Conservation (phyloP, 1,284 basidiomycete genomes). For the Cutaneotrichosporon dermatis region DNA sequence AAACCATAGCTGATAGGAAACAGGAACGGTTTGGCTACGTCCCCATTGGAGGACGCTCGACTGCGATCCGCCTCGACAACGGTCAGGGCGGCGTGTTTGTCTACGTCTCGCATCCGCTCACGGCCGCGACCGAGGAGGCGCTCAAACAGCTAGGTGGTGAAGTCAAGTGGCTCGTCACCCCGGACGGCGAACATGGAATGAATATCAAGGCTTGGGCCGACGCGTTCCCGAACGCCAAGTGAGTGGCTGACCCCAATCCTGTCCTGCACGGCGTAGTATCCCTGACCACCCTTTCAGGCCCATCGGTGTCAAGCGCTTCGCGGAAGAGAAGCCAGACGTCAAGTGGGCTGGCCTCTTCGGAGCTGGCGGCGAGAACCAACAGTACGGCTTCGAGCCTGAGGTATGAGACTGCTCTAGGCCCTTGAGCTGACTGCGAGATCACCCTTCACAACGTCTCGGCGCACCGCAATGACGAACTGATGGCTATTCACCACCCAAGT, state of each 20-base stretch:
- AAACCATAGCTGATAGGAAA: too few relatives aligned
- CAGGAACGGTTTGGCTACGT: slow-evolving; percentile 60
- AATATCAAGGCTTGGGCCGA: slow-evolving; percentile 51
- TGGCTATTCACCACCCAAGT: slow-evolving; percentile 74
- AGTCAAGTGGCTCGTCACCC: slow-evolving; percentile 60
- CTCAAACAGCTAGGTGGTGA: slow-evolving; percentile 65
- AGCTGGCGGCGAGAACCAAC: slow-evolving; percentile 40
- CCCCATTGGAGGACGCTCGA: slow-evolving; percentile 75
- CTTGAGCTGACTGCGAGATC: slow-evolving; percentile 27
- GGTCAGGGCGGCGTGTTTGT: slow-evolving; percentile 67
- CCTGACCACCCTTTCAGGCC: slow-evolving; percentile 29
- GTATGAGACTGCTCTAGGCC: slow-evolving; percentile 37
- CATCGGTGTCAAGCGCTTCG: slow-evolving; percentile 49
- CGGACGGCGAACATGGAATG: slow-evolving; percentile 52
- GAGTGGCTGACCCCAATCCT: slow-evolving; percentile 14
- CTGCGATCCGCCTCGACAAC: slow-evolving; percentile 64
- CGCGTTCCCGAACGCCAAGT: slow-evolving; percentile 70
- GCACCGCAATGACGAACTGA: slow-evolving; percentile 79
- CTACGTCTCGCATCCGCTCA: slow-evolving; percentile 76
- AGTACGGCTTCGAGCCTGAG: slow-evolving; percentile 74
- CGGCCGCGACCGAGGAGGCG: slow-evolving; percentile 65
- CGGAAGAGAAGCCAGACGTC: slow-evolving; percentile 49
- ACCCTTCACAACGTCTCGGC: slow-evolving; percentile 67
- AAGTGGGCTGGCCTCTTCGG: slow-evolving; percentile 49
- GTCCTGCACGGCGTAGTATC: not conserved